phyloP scores from a whole-genome alignment of 352 stramenopile species.

The Phytophthora sp. region DNA sequence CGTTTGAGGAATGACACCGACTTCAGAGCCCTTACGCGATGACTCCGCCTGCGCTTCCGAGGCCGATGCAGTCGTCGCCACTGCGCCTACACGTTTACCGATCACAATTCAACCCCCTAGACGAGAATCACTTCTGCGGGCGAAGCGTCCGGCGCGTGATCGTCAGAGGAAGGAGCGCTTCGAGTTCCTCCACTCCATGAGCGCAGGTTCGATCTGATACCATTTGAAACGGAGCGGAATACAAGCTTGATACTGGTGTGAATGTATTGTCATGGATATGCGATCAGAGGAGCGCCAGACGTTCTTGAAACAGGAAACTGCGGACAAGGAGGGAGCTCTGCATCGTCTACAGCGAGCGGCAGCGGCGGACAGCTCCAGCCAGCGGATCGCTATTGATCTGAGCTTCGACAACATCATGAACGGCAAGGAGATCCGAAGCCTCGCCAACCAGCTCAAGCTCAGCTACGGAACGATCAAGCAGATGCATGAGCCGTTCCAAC shows the following conservation, averaged over 20 bases:
- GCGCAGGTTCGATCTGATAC: slow-evolving; percentile 36
- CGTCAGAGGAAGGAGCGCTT: slow-evolving; percentile 62
- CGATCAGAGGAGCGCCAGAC: slow-evolving; percentile 52
- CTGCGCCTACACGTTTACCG: background rate
- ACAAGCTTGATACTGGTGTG: background rate
- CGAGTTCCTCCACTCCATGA: slow-evolving; percentile 69
- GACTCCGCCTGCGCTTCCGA: background rate
- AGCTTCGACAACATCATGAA: slow-evolving; percentile 86
- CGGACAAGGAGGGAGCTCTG: slow-evolving; percentile 37
- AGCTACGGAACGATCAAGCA: slow-evolving; percentile 69
- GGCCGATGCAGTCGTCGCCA: slow-evolving; percentile 1
- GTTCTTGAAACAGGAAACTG: slow-evolving; percentile 54
- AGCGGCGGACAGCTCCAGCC: slow-evolving; percentile 25
- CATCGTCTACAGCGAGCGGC: slow-evolving; percentile 41
- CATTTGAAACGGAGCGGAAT: background rate
- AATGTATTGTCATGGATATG: slow-evolving; percentile 2
- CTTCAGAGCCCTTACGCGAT: slow-evolving; percentile 17
- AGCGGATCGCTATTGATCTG: slow-evolving; percentile 71
- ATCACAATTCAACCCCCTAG: background rate
- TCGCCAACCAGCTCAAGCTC: slow-evolving; percentile 81
- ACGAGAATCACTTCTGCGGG: slow-evolving; percentile 13
- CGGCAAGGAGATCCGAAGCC: slow-evolving; percentile 77
- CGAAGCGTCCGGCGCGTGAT: slow-evolving; percentile 46
- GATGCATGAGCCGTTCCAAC: slow-evolving; percentile 71
- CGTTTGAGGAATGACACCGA: slow-evolving; percentile 18